A percentile compares a stretch with the other conserved stretches of the same genome.
Evolutionary conservation across 805 yeast species (phyloP).

Genomic region (Saccharomycopsis sp.): DNA sequence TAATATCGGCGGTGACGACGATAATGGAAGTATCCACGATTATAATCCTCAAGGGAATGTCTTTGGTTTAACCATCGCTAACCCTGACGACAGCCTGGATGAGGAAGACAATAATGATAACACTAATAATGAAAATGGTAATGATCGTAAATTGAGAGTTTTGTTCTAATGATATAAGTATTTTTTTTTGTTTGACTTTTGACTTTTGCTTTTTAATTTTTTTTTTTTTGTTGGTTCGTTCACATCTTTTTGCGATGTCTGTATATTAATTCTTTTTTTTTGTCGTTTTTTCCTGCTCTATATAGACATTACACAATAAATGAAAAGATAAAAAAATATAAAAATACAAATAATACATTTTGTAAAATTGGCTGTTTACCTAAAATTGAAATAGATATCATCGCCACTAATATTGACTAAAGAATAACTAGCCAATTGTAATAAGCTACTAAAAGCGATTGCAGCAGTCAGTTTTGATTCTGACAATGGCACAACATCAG

Average conservation of each 20-base stretch:
- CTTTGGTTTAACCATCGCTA: constrained; percentile 20
- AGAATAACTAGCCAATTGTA: constrained; percentile 15
- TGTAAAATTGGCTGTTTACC: no score
- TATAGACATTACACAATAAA: constrained; percentile 1
- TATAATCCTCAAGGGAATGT: constrained; percentile 6
- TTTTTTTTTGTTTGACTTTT: not conserved
- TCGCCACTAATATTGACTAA: constrained; percentile 6
- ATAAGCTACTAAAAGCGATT: constrained; percentile 9
- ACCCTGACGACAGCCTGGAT: constrained; percentile 19
- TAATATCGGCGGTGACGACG: constrained; percentile 14
- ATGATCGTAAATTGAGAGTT: constrained; percentile 10
- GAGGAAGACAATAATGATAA: constrained; percentile 5
- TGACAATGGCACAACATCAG: constrained; percentile 7
- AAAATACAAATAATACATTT: no score
- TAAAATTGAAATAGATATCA: no score
- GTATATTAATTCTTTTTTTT: not conserved
- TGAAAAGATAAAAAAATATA: no score
- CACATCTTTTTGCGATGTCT: not conserved
- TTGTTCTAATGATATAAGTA: constrained; percentile 2
- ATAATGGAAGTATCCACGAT: constrained; percentile 19
- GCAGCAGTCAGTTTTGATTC: constrained; percentile 11
- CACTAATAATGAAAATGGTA: constrained; percentile 1
- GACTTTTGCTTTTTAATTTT: constrained; percentile 1
- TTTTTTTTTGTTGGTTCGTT: not conserved
- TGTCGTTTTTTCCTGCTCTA: not conserved